Conservation (phyloP, 2,329 filamentous ascomycete genomes). For the Aspergillus sojae region DNA sequence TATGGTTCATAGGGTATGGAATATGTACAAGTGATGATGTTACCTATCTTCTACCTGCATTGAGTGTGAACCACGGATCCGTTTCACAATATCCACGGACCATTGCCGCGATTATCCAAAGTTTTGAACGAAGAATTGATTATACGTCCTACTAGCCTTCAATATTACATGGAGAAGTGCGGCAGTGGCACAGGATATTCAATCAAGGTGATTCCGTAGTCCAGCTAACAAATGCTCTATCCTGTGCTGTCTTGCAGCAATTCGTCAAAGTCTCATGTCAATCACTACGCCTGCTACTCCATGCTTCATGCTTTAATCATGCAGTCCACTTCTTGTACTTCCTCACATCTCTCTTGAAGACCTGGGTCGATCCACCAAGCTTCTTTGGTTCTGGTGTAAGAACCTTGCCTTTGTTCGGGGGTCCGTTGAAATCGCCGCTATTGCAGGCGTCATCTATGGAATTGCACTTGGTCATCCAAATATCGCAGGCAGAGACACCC, state of each 20-base stretch:
- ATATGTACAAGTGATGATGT: no score
- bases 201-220: not conserved
- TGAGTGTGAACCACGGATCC: no score
- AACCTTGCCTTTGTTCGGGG: slow-evolving; percentile 46
- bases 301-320: not conserved
- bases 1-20: no score
- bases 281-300: not conserved
- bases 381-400: slow-evolving; percentile 31
- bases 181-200: not conserved
- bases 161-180: no score
- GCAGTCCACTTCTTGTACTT: not conserved
- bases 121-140: no score
- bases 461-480: slow-evolving; percentile 66
- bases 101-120: no score
- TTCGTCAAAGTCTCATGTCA: not conserved
- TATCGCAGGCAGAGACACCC: slow-evolving; percentile 61
- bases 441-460: slow-evolving; percentile 46
- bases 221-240: slow-evolving; percentile 2
- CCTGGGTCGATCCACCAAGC: not conserved
- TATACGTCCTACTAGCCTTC: no score
- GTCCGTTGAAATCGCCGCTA: slow-evolving; percentile 45
- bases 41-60: no score
- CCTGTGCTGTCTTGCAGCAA: not conserved
- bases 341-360: not conserved
- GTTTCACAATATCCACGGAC: no score